A percentile compares a stretch with the other conserved stretches of the same genome.
Evolutionary conservation across 129 eudicot genomes (phyloP).

Genomic region (Flaveria brownii): DNA sequence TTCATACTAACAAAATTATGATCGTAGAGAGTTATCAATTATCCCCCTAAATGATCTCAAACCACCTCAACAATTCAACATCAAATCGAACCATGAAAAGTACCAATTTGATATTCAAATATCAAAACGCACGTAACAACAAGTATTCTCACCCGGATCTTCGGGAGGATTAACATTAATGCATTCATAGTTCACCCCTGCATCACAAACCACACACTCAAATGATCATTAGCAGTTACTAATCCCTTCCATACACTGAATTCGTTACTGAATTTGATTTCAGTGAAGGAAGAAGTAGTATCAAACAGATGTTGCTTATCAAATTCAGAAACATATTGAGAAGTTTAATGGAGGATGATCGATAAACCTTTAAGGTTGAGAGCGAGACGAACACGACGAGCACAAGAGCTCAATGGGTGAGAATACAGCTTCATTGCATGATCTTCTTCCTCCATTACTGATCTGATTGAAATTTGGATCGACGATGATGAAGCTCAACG

Average conservation of each 20-base stretch:
- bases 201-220: background rate
- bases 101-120: background rate
- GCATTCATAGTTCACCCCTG: conserved; percentile 68
- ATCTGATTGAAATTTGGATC: background rate
- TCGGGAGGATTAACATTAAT: conserved; percentile 40
- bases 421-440: conserved; percentile 55
- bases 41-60: background rate
- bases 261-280: background rate
- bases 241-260: background rate
- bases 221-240: background rate
- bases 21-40: background rate
- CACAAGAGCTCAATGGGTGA: conserved; percentile 62
- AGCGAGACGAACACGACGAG: conserved; percentile 76
- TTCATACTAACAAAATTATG: background rate
- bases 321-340: too few species aligned
- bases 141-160: conserved; percentile 55
- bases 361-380: conserved; percentile 63
- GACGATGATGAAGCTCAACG: background rate
- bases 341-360: background rate
- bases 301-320: too few species aligned
- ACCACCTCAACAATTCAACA: background rate
- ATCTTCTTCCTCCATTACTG: conserved; percentile 20
- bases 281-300: too few species aligned
- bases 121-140: background rate
- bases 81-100: background rate